Evolutionary conservation across 164 flowering plant species (phyloP).

Genomic region (Kalanchoe fedtschenkoi): DNA sequence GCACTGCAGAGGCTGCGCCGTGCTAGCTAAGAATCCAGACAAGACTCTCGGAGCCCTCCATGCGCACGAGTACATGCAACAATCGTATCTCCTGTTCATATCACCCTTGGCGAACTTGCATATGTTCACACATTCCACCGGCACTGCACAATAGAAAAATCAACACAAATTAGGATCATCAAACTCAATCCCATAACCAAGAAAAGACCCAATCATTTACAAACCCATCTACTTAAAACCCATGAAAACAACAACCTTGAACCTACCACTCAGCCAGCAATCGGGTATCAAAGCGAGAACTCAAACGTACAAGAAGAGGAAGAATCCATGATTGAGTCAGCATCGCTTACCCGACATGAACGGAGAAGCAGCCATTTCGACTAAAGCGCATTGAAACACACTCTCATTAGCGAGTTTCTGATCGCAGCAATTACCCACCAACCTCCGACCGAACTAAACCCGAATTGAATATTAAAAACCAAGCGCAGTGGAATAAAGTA

Average conservation of each 20-base stretch:
- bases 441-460: neutral
- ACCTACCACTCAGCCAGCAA: neutral
- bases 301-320: neutral
- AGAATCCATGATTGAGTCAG: neutral
- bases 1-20: constrained; percentile 47
- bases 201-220: neutral
- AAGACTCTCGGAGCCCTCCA: constrained; percentile 89
- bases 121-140: constrained; percentile 72
- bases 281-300: constrained; percentile 3
- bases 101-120: constrained; percentile 65
- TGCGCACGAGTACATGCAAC: constrained; percentile 71
- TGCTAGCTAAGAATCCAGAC: constrained; percentile 82
- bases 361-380: constrained; percentile 17
- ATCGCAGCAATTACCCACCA: neutral
- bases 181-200: neutral
- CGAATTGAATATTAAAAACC: neutral
- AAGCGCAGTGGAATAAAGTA: too few relatives aligned
- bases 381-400: neutral
- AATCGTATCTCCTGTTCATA: constrained; percentile 54
- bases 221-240: neutral
- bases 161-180: constrained; percentile 1
- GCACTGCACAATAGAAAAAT: constrained; percentile 33
- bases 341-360: constrained; percentile 43
- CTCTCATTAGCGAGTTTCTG: too few relatives aligned
- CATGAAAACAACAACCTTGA: neutral